Evolutionary conservation across 768 basidiomycete genomes (phyloP).

Genomic region (Tricholoma terreum): DNA sequence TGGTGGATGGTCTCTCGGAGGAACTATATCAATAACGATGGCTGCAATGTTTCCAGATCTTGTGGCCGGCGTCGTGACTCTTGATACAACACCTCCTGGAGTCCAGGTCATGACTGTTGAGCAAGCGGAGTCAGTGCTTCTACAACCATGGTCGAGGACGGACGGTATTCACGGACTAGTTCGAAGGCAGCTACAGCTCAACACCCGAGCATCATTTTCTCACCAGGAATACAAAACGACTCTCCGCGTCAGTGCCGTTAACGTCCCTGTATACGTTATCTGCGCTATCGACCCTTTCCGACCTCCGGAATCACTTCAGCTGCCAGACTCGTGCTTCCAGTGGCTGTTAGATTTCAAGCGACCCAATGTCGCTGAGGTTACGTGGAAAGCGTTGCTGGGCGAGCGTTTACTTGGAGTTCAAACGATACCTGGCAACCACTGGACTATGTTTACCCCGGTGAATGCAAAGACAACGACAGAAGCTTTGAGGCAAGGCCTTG

Average conservation of each 20-base stretch:
- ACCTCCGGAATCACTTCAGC: neutral
- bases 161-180: neutral
- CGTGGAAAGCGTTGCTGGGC: neutral
- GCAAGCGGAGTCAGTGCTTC: neutral
- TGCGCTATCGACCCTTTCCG: neutral
- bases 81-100: conserved; percentile 3
- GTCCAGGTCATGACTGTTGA: neutral
- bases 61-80: neutral
- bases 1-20: conserved; percentile 7
- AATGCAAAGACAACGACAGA: neutral
- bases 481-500: neutral
- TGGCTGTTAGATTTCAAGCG: neutral
- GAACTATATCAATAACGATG: conserved; percentile 1
- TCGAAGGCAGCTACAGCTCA: neutral
- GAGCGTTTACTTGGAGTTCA: neutral
- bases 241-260: neutral
- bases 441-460: neutral
- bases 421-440: neutral
- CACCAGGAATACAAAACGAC: neutral
- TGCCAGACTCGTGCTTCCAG: neutral
- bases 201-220: neutral
- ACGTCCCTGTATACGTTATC: neutral
- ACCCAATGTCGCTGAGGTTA: neutral
- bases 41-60: conserved; percentile 4
- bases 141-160: neutral